These are phyloP conservation scores for Colletotrichum sp. DNA, from an alignment of 2,329 filamentous ascomycete genomes.

Conservation along the genomic window DNA sequence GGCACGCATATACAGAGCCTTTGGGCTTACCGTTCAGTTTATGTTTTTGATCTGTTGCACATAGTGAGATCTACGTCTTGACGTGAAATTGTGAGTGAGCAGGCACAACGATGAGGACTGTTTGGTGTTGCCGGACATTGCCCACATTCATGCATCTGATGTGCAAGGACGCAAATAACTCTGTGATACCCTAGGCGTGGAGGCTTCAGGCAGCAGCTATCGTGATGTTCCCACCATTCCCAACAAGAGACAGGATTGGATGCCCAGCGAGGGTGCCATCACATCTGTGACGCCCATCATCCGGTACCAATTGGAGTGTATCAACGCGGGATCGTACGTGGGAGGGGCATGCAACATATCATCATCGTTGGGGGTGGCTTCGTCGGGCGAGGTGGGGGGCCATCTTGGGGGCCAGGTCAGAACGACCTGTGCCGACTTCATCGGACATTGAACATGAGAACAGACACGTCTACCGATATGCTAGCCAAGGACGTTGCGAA, in stretches of 20 bases:
- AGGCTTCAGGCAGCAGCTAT: too few species aligned
- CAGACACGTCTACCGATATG: not conserved
- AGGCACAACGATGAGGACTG: too few species aligned
- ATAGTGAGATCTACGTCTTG: not conserved
- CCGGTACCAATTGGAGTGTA: too few species aligned
- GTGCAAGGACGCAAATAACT: too few species aligned
- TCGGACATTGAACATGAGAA: not conserved
- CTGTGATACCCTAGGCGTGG: too few species aligned
- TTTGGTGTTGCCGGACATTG: not conserved
- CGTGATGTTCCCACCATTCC: too few species aligned
- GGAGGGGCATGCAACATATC: not conserved
- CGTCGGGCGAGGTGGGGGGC: not conserved
- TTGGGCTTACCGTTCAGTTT: not conserved
- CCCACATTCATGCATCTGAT: too few species aligned
- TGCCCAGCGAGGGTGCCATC: too few species aligned
- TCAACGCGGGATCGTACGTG: too few species aligned
- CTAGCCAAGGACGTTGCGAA: not conserved
- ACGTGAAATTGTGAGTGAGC: not conserved
- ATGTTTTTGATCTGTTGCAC: not conserved
- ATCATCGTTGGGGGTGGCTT: not conserved
- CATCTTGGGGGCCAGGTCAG: not conserved
- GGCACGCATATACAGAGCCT: constrained; percentile 12
- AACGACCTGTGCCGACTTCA: not conserved
- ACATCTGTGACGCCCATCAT: too few species aligned
- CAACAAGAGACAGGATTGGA: accelerated